A percentile compares a stretch with the other conserved stretches of the same genome.
Conservation (phyloP, 805 yeast genomes). For the Saccharomycopsis javanensis region DNA sequence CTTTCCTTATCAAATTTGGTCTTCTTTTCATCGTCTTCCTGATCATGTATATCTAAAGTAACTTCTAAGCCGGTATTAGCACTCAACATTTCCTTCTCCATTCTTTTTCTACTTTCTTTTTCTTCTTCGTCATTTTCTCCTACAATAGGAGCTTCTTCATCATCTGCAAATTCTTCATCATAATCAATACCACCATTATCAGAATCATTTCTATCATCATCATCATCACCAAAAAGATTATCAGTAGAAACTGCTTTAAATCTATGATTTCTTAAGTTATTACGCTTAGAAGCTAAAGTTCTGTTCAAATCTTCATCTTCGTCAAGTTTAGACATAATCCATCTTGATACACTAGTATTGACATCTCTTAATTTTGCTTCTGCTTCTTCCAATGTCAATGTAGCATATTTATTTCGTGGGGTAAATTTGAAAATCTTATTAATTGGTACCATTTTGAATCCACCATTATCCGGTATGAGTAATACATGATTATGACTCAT, state of each 20-base stretch:
- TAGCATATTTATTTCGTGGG: slow-evolving; percentile 86
- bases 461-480: slow-evolving; percentile 80
- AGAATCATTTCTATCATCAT: slow-evolving; percentile 44
- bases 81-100: slow-evolving; percentile 74
- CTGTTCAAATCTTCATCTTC: slow-evolving; percentile 35
- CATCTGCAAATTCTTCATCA: slow-evolving; percentile 97
- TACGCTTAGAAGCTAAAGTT: slow-evolving; percentile 35
- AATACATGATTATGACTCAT: slow-evolving; percentile 48
- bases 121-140: slow-evolving; percentile 62
- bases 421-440: slow-evolving; percentile 92
- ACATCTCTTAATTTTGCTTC: slow-evolving; percentile 87
- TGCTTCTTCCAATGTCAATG: slow-evolving; percentile 91
- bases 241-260: slow-evolving; percentile 41
- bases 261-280: slow-evolving; percentile 23
- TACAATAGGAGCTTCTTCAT: slow-evolving; percentile 96
- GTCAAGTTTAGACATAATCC: slow-evolving; percentile 87
- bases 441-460: slow-evolving; percentile 85
- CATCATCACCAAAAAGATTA: slow-evolving; percentile 23
- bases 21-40: slow-evolving; percentile 61
- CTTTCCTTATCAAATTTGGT: slow-evolving; percentile 88
- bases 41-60: slow-evolving; percentile 49
- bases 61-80: slow-evolving; percentile 57
- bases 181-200: slow-evolving; percentile 89
- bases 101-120: slow-evolving; percentile 74
- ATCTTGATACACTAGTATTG: slow-evolving; percentile 65